These are phyloP conservation scores for Curvularia verruculosa DNA, from an alignment of 2,329 filamentous ascomycete species.

Conservation along the genomic window DNA sequence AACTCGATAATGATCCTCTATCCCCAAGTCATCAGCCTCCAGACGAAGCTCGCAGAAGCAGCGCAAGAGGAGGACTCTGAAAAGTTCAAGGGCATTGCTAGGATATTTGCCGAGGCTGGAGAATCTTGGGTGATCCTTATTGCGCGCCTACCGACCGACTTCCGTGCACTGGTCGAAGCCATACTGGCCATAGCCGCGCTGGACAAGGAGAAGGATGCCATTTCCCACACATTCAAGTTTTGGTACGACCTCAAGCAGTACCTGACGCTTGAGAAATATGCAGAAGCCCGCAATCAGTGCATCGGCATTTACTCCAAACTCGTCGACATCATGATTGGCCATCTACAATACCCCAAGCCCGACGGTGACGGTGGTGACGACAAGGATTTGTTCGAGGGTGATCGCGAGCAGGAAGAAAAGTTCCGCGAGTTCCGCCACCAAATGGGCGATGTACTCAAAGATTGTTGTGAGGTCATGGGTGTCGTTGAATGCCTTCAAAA, in stretches of 20 bases:
- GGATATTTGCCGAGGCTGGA: slow-evolving; percentile 89
- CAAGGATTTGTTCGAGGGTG: slow-evolving; percentile 89
- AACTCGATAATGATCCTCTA: slow-evolving; percentile 82
- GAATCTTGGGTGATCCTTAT: slow-evolving; percentile 94
- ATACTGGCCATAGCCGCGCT: slow-evolving; percentile 89
- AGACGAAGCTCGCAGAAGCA: slow-evolving; percentile 75
- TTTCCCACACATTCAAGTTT: slow-evolving; percentile 93
- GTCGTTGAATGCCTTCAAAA: slow-evolving; percentile 90
- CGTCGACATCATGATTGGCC: slow-evolving; percentile 89
- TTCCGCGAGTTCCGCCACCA: slow-evolving; percentile 95
- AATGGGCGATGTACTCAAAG: slow-evolving; percentile 97
- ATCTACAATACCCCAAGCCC: slow-evolving; percentile 83
- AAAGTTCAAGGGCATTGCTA: slow-evolving; percentile 83
- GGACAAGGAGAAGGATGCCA: slow-evolving; percentile 88
- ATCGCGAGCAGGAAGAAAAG: slow-evolving; percentile 93
- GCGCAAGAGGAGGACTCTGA: slow-evolving; percentile 84
- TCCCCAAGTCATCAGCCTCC: slow-evolving; percentile 77
- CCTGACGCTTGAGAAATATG: slow-evolving; percentile 87
- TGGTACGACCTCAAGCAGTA: slow-evolving; percentile 99
- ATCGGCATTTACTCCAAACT: slow-evolving; percentile 85
- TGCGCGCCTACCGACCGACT: slow-evolving; percentile 79
- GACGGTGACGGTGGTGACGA: slow-evolving; percentile 74
- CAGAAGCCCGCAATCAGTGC: slow-evolving; percentile 76
- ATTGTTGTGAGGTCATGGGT: slow-evolving; percentile 94
- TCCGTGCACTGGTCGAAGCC: slow-evolving; percentile 83